Percentiles rank a stretch among this genome's conserved stretches.
These are phyloP conservation scores for Mortierella antarctica DNA, from an alignment of 192 early-diverging fungal genomes.

Conservation along the genomic window DNA sequence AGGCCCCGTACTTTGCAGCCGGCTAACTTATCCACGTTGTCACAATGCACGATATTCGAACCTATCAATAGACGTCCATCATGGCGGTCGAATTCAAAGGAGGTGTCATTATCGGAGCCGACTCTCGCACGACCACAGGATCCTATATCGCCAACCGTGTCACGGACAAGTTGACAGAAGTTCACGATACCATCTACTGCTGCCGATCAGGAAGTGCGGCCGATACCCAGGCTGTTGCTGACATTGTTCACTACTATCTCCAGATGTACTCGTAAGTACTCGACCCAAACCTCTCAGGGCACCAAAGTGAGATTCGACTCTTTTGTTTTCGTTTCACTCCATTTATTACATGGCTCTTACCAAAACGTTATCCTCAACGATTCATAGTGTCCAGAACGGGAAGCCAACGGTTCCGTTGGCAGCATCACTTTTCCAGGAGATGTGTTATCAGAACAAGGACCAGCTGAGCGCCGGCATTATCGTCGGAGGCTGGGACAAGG, in stretches of 20 bases:
- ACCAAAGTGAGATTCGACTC: not conserved
- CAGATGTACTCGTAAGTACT: constrained; percentile 86
- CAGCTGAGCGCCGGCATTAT: constrained; percentile 92
- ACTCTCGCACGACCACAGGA: constrained; percentile 96
- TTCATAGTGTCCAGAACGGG: constrained; percentile 80
- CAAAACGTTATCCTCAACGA: not conserved
- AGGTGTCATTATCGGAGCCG: constrained; percentile 97
- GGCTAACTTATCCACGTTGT: not conserved
- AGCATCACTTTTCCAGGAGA: constrained; percentile 91
- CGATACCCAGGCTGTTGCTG: constrained; percentile 98
- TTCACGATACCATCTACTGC: constrained; percentile 97
- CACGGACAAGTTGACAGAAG: constrained; percentile 96
- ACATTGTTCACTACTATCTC: constrained; percentile 96
- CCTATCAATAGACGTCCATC: constrained; percentile 86
- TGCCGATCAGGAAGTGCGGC: constrained; percentile 98
- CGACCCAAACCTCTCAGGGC: not conserved
- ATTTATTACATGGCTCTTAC: not conserved
- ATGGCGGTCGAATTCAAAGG: constrained; percentile 93
- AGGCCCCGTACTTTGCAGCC: no score
- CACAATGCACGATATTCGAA: not conserved
- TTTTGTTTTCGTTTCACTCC: not conserved
- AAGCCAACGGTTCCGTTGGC: constrained; percentile 90
- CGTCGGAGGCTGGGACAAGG: constrained; percentile 96
- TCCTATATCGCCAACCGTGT: constrained; percentile 97
- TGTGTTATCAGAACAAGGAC: constrained; percentile 96